A percentile compares a stretch with the other conserved stretches of the same genome.
phyloP scores from a whole-genome alignment of 2,329 filamentous ascomycete species.

The Ophiocordyceps sinensis region DNA sequence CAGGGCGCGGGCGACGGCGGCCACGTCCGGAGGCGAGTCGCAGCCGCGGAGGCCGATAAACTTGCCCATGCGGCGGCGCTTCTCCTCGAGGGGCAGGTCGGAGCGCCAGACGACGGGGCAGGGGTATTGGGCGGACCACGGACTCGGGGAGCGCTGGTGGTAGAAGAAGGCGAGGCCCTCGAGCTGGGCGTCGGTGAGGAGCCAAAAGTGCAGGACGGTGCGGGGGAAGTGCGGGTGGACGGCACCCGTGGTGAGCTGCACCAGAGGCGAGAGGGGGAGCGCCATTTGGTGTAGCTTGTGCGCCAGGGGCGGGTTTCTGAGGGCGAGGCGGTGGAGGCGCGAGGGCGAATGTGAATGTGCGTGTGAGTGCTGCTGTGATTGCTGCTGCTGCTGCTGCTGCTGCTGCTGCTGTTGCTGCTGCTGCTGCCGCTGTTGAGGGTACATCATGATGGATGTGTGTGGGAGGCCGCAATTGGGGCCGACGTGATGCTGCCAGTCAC shows the following conservation, averaged over 20 bases:
- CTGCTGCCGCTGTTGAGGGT: slow-evolving; percentile 1
- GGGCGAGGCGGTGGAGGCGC: slow-evolving; percentile 1
- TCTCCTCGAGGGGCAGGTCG: slow-evolving; percentile 44
- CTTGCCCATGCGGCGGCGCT: slow-evolving; percentile 55
- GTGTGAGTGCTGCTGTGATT: neutral
- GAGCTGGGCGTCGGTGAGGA: slow-evolving; percentile 56
- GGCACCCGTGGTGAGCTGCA: slow-evolving; percentile 45
- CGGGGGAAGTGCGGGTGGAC: slow-evolving; percentile 50
- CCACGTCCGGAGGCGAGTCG: slow-evolving; percentile 9
- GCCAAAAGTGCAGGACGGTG: slow-evolving; percentile 57
- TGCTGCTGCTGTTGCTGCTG: slow-evolving; percentile 1
- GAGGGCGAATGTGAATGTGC: neutral
- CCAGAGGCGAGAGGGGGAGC: slow-evolving; percentile 50
- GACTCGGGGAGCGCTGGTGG: slow-evolving; percentile 48
- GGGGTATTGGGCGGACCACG: slow-evolving; percentile 47
- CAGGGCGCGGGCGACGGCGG: slow-evolving; percentile 5
- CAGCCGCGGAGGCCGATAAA: slow-evolving; percentile 58
- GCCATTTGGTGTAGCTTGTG: slow-evolving; percentile 52
- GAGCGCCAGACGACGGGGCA: slow-evolving; percentile 50
- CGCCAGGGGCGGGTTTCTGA: slow-evolving; percentile 34
- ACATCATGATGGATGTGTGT: slow-evolving; percentile 1
- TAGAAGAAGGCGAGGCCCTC: slow-evolving; percentile 59
- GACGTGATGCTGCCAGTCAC: too few relatives aligned
- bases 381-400: slow-evolving; percentile 1
- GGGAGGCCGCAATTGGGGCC: neutral